phyloP scores from a whole-genome alignment of 140 eudicot genomes.

The Stevia rebaudiana region DNA sequence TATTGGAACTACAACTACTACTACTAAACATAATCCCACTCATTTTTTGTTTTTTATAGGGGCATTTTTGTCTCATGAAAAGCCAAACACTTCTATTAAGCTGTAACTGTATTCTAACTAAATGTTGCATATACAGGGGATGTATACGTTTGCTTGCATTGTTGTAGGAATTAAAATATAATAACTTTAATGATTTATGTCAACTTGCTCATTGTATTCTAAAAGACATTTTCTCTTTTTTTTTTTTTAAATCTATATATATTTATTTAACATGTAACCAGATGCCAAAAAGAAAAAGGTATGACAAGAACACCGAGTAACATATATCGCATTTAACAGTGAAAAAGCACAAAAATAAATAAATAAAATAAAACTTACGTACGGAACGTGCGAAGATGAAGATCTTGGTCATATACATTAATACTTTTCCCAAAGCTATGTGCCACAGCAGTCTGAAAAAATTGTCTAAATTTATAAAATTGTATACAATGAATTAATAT shows the following conservation, averaged over 20 bases:
- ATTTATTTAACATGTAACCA: background rate
- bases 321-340: background rate
- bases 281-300: background rate
- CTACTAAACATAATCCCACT: too few relatives aligned
- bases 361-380: slow-evolving; percentile 50
- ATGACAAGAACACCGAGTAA: background rate
- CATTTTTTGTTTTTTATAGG: background rate
- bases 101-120: background rate
- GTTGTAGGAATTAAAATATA: background rate
- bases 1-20: background rate
- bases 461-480: background rate
- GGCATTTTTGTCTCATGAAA: background rate
- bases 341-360: background rate
- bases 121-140: background rate
- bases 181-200: background rate
- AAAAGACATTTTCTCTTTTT: too few relatives aligned
- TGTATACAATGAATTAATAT: background rate
- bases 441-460: slow-evolving; percentile 77
- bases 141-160: slow-evolving; percentile 3
- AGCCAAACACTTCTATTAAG: background rate
- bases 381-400: slow-evolving; percentile 67
- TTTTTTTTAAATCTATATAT: too few relatives aligned
- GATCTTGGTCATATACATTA: slow-evolving; percentile 78
- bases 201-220: slow-evolving; percentile 1
- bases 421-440: slow-evolving; percentile 68